Conservation (phyloP, 1,139 yeast genomes). For the Nadsonia starkeyi-henricii region DNA sequence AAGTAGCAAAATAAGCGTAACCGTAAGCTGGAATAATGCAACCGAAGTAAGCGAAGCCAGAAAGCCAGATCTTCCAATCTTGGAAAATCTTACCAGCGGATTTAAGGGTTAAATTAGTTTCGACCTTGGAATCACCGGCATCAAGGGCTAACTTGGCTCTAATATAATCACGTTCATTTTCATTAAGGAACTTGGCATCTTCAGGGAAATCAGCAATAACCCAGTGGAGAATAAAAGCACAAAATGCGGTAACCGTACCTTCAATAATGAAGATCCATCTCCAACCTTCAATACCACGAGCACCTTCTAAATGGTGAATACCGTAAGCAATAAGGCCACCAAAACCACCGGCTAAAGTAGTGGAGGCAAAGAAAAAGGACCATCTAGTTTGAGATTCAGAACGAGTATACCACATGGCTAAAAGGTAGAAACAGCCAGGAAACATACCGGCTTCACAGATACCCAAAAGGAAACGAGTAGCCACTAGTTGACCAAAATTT, state of each 20-base stretch:
- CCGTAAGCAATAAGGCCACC: slow-evolving; percentile 66
- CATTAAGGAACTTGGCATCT: slow-evolving; percentile 36
- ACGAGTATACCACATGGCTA: slow-evolving; percentile 40
- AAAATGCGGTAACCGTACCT: slow-evolving; percentile 53
- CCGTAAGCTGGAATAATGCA: slow-evolving; percentile 56
- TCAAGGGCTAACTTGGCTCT: slow-evolving; percentile 28
- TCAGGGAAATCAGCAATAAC: slow-evolving; percentile 64
- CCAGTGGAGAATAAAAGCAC: slow-evolving; percentile 49
- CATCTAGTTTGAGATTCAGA: slow-evolving; percentile 56
- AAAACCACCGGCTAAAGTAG: slow-evolving; percentile 68
- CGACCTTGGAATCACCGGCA: slow-evolving; percentile 28
- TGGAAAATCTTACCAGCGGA: slow-evolving; percentile 23
- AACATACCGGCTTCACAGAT: slow-evolving; percentile 55
- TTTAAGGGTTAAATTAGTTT: slow-evolving; percentile 18
- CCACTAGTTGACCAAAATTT: slow-evolving; percentile 43
- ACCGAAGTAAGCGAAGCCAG: slow-evolving; percentile 49
- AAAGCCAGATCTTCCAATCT: slow-evolving; percentile 36
- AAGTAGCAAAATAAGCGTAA: slow-evolving; percentile 56
- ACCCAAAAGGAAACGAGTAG: slow-evolving; percentile 52
- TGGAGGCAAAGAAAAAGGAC: slow-evolving; percentile 53
- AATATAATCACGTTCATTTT: slow-evolving; percentile 28
- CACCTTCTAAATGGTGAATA: slow-evolving; percentile 37
- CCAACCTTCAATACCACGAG: slow-evolving; percentile 44
- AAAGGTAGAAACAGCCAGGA: slow-evolving; percentile 58
- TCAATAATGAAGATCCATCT: slow-evolving; percentile 64